phyloP scores from a whole-genome alignment of 495 filamentous ascomycete genomes.

The Trichoderma gamsii region DNA sequence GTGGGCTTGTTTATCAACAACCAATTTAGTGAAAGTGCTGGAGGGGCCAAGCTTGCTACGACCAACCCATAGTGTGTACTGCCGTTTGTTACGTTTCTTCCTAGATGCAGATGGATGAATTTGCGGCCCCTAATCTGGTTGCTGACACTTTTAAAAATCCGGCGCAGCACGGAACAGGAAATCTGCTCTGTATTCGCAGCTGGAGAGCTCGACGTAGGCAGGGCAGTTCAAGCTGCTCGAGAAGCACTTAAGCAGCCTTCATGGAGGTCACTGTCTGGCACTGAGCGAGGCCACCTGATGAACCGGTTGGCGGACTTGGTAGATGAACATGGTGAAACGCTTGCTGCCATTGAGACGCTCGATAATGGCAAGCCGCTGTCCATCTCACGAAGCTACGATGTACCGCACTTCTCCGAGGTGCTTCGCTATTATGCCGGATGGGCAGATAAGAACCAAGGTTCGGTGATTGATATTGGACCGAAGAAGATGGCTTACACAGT shows the following conservation, averaged over 20 bases:
- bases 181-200: constrained; percentile 85
- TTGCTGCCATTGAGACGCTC: constrained; percentile 92
- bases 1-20: constrained; percentile 95
- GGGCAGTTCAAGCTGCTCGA: constrained; percentile 75
- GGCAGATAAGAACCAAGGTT: constrained; percentile 87
- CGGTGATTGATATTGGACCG: constrained; percentile 75
- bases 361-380: constrained; percentile 90
- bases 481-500: constrained; percentile 87
- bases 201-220: constrained; percentile 73
- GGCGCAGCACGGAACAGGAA: constrained; percentile 65
- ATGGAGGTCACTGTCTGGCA: constrained; percentile 70
- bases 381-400: constrained; percentile 65
- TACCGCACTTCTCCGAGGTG: constrained; percentile 61
- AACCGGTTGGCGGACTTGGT: constrained; percentile 70
- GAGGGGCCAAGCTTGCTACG: constrained; percentile 66
- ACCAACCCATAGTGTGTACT: constrained; percentile 75
- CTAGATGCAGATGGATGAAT: constrained; percentile 17
- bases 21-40: constrained; percentile 78
- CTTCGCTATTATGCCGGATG: constrained; percentile 87
- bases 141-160: not conserved
- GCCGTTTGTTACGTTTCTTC: constrained; percentile 12
- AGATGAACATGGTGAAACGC: constrained; percentile 61
- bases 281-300: constrained; percentile 73
- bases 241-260: constrained; percentile 78
- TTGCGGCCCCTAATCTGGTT: not conserved